These are phyloP conservation scores for Prosopis cineraria DNA, from an alignment of 306 rosid genomes.

Conservation along the genomic window DNA sequence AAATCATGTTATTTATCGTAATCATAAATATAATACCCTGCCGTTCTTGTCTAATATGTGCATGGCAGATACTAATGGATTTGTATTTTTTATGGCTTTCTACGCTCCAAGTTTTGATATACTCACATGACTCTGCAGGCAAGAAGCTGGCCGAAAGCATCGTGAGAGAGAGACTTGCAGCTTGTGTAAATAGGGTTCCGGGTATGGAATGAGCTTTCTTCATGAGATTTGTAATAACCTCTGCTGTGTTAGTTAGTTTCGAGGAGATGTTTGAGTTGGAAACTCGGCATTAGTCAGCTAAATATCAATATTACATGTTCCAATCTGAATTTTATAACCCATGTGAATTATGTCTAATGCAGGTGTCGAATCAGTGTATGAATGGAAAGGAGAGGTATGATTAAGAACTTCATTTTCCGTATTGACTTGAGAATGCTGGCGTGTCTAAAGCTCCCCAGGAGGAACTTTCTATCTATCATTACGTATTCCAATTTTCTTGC, in stretches of 20 bases:
- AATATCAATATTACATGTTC: slow-evolving; percentile 7
- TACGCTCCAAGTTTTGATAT: not conserved
- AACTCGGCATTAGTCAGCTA: slow-evolving; percentile 21
- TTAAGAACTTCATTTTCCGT: slow-evolving; percentile 8
- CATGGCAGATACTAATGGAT: not conserved
- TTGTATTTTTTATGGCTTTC: not conserved
- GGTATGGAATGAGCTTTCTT: slow-evolving; percentile 48
- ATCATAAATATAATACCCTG: not conserved
- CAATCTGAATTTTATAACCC: not conserved
- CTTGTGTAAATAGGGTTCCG: slow-evolving; percentile 88
- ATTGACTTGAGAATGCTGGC: not conserved
- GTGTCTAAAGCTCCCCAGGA: not conserved
- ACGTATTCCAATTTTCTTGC: not conserved
- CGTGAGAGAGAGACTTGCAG: slow-evolving; percentile 90
- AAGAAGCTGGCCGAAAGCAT: slow-evolving; percentile 87
- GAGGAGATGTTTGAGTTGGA: not conserved
- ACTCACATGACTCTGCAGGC: slow-evolving; percentile 50
- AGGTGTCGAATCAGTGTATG: slow-evolving; percentile 74
- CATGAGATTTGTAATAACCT: not conserved
- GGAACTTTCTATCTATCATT: not conserved
- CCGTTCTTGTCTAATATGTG: not conserved
- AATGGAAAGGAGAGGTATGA: slow-evolving; percentile 89
- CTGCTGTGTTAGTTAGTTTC: not conserved
- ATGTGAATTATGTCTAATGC: slow-evolving; percentile 34
- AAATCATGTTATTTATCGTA: not conserved